Evolutionary conservation across 495 filamentous ascomycete genomes (phyloP).

Genomic region (Aspergillus nanangensis): DNA sequence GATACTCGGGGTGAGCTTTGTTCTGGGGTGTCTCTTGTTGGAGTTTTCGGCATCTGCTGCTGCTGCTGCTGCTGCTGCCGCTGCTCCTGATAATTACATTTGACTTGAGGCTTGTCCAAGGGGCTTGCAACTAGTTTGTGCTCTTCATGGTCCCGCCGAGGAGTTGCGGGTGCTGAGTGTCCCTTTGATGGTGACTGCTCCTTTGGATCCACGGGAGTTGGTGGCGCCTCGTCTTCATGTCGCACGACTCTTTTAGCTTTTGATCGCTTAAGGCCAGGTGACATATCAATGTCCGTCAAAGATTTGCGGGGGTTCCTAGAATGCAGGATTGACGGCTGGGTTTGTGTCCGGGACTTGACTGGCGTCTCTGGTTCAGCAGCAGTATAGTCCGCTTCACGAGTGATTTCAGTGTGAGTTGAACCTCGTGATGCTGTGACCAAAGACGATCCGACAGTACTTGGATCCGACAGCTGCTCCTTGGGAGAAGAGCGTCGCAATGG

Average conservation of each 20-base stretch:
- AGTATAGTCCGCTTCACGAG: slow-evolving; percentile 36
- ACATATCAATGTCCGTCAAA: slow-evolving; percentile 19
- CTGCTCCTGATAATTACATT: slow-evolving; percentile 4
- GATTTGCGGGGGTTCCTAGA: slow-evolving; percentile 20
- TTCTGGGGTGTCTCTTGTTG: slow-evolving; percentile 20
- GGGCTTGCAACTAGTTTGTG: slow-evolving; percentile 1
- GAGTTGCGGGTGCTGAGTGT: slow-evolving; percentile 5
- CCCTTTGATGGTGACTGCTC: slow-evolving; percentile 3
- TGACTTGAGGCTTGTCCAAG: background rate
- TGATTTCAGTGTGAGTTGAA: slow-evolving; percentile 31
- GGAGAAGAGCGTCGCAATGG: slow-evolving; percentile 28
- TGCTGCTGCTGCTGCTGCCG: slow-evolving; percentile 27
- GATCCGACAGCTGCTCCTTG: slow-evolving; percentile 33
- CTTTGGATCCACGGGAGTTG: slow-evolving; percentile 20
- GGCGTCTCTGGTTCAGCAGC: slow-evolving; percentile 21
- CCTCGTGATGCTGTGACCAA: slow-evolving; percentile 22
- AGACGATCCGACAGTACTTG: slow-evolving; percentile 32
- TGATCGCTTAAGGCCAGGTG: slow-evolving; percentile 46
- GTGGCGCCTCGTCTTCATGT: slow-evolving; percentile 33
- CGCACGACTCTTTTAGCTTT: slow-evolving; percentile 51
- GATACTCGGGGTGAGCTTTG: slow-evolving; percentile 43
- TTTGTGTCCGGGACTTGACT: slow-evolving; percentile 14
- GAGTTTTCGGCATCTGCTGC: slow-evolving; percentile 12
- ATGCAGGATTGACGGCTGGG: slow-evolving; percentile 25
- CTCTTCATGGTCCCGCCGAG: slow-evolving; percentile 22